Evolutionary conservation across 2,329 filamentous ascomycete genomes (phyloP), one percentile per base, ranked within the genome.

Genomic region (Seiridium unicorne): DNA sequence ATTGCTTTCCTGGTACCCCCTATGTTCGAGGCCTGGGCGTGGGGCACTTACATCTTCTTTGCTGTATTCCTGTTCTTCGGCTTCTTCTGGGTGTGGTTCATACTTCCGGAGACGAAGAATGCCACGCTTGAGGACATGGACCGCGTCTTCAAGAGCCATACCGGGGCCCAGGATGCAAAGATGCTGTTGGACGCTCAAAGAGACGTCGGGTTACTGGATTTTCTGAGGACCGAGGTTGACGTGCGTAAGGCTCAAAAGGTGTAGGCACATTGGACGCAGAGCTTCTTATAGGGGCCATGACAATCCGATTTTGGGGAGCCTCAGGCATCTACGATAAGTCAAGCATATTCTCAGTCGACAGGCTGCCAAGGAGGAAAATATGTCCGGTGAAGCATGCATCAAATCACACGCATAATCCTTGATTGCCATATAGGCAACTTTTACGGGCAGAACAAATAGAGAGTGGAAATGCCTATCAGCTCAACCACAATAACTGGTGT

Each of bases 1-100:
- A 84, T 88, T 34, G 76, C 84, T 8, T 73, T 88, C 10, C 79
- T 87, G 40, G 87, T 84, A 0, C 86, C 85, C 0, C 82, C 84
- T 1, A 76, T 89, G 3, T 78, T 89, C 5, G 75, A 84, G 59
- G 79, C 83, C 54, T 83, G 64, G 7, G 68, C 69, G 1, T 73
- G 65, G 42, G 82, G 81, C 2, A 81, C 83, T 0, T 89, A 86
- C 68, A 74, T 88, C 62, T 85, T 87, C 62, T 88, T 87, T 68
- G 78, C 81, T 3, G 79, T 72, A 35, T 87, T 87, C 49, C 85
- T 82, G 75, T 82, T 85, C 71, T 73, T 84, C 34, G 80, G 86
- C n/a, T 68, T 72, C 36, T 59, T 69, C n/a, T 74, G 67, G 66
- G 63, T 66, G 1, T 59, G 58, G 59, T 68, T 73, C 57, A 60